A percentile compares a stretch with the other conserved stretches of the same genome.
Evolutionary conservation across 73 alveolate genomes (phyloP).

Genomic region (Diophrys appendiculata): DNA sequence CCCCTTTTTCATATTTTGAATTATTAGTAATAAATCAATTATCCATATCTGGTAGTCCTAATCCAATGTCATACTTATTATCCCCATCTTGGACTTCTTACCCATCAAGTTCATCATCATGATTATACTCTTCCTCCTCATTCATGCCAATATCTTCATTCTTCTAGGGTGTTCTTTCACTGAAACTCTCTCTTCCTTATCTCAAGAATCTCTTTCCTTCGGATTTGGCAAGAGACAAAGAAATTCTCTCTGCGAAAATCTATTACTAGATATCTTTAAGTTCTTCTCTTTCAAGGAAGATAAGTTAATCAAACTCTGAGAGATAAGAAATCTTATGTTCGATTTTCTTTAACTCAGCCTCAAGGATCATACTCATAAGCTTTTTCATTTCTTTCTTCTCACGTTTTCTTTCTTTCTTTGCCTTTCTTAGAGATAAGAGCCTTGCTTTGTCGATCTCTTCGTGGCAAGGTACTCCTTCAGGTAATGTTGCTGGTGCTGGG

Average conservation of each 20-base stretch:
- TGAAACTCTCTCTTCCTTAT: constrained; percentile 18
- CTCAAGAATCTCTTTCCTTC: constrained; percentile 55
- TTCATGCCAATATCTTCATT: neutral
- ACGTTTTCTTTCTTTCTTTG: constrained; percentile 34
- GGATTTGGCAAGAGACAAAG: constrained; percentile 55
- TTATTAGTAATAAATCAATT: no score
- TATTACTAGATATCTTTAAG: constrained; percentile 67
- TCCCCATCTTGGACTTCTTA: no score
- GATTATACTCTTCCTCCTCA: no score
- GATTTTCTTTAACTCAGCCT: constrained; percentile 67
- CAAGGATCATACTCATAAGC: constrained; percentile 60
- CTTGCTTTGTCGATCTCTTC: neutral
- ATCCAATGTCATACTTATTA: no score
- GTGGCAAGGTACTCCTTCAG: neutral
- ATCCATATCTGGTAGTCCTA: no score
- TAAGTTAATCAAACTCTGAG: constrained; percentile 56
- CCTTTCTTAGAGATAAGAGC: neutral
- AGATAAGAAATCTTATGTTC: constrained; percentile 65
- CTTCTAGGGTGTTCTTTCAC: neutral
- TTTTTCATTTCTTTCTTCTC: constrained; percentile 67
- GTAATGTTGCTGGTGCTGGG: neutral
- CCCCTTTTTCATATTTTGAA: no score
- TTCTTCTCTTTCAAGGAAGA: constrained; percentile 59
- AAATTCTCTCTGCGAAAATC: constrained; percentile 69
- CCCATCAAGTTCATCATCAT: no score